Evolutionary conservation across 78 protist species (phyloP).

Genomic region (Reticulomyxa filosa): DNA sequence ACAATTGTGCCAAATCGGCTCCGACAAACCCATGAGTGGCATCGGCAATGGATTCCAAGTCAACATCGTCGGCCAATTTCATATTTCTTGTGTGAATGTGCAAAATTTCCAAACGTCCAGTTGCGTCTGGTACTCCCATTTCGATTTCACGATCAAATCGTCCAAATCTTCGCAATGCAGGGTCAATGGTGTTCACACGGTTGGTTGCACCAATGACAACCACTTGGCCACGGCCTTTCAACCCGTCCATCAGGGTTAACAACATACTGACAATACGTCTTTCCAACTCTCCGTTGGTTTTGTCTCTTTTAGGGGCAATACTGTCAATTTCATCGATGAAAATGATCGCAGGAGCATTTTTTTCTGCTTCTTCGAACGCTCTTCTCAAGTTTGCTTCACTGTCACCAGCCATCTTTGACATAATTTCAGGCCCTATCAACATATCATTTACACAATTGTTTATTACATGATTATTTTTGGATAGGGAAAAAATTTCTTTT

Average conservation of each 20-base stretch:
- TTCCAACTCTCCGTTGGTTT: conserved; percentile 96
- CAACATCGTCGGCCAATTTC: conserved; percentile 94
- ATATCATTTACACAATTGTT: background rate
- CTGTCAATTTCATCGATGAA: conserved; percentile 87
- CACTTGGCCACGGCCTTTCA: conserved; percentile 86
- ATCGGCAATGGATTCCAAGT: conserved; percentile 61
- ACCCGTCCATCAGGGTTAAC: conserved; percentile 99
- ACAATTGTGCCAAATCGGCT: conserved; percentile 92
- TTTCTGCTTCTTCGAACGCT: conserved; percentile 99
- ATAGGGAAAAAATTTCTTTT: too few species aligned
- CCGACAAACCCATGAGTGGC: conserved; percentile 81
- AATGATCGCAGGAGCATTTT: conserved; percentile 72
- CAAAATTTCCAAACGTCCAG: conserved; percentile 41
- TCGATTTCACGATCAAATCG: conserved; percentile 99
- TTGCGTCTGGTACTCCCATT: conserved; percentile 97
- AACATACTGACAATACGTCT: conserved; percentile 97
- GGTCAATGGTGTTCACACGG: conserved; percentile 93
- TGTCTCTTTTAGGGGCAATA: conserved; percentile 99
- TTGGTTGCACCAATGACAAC: conserved; percentile 99
- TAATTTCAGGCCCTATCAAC: conserved; percentile 77
- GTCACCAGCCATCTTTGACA: conserved; percentile 98
- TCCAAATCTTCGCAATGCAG: conserved; percentile 99
- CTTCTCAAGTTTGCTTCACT: conserved; percentile 88
- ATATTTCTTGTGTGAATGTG: conserved; percentile 99
- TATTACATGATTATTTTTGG: too few species aligned